A percentile compares a stretch with the other conserved stretches of the same genome.
These are phyloP conservation scores for Lachnellula subtilissima DNA, from an alignment of 2,329 filamentous ascomycete genomes.

Conservation along the genomic window DNA sequence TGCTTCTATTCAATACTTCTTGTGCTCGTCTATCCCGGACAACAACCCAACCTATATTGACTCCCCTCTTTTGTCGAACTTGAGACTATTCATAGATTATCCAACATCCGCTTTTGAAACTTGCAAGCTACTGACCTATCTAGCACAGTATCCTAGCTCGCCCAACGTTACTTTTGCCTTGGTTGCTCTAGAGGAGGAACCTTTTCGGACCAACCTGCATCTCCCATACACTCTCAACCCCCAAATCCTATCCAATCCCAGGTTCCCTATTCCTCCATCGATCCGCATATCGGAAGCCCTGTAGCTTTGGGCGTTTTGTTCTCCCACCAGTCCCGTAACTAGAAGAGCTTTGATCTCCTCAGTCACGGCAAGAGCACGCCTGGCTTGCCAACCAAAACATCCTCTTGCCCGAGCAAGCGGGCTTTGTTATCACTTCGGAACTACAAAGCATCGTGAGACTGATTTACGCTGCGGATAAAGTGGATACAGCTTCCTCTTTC, in stretches of 20 bases:
- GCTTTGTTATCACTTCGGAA: not conserved
- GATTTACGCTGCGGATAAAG: not conserved
- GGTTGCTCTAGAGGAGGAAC: not conserved
- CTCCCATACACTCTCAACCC: not conserved
- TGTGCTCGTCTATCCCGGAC: not conserved
- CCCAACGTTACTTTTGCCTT: not conserved
- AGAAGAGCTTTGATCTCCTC: not conserved
- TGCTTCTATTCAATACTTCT: not conserved
- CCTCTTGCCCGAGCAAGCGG: conserved; percentile 8
- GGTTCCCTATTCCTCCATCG: not conserved
- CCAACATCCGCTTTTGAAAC: not conserved
- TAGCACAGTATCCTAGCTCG: not conserved
- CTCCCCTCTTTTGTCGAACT: not conserved
- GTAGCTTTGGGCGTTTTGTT: not conserved
- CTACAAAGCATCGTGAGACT: too few species aligned
- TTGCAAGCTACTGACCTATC: not conserved
- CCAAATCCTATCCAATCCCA: not conserved
- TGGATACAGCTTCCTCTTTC: not conserved
- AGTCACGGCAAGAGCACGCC: conserved; percentile 5
- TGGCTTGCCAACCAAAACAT: conserved; percentile 8
- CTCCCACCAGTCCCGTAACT: not conserved
- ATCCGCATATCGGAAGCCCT: not conserved
- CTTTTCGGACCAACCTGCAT: not conserved
- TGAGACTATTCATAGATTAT: not conserved
- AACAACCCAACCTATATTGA: not conserved